Evolutionary conservation across 1,284 basidiomycete genomes (phyloP).

Genomic region (Ganoderma multipileum): DNA sequence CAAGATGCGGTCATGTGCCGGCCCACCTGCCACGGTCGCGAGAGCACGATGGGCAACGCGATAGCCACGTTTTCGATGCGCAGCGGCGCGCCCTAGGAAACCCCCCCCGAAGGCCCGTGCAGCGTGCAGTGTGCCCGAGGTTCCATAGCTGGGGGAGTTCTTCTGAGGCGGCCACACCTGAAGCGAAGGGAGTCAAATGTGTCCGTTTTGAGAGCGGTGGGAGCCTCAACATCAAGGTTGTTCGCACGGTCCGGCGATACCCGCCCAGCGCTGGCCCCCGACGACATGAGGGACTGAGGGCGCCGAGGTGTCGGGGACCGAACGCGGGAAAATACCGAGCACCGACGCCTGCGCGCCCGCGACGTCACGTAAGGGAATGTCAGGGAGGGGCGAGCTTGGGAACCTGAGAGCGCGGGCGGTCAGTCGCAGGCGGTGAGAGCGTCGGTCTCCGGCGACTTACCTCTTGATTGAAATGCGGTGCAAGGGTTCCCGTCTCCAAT

Average conservation of each 20-base stretch:
- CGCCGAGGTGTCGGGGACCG: background rate
- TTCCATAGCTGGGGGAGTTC: background rate
- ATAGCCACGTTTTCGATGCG: conserved; percentile 3
- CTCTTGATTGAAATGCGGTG: conserved; percentile 12
- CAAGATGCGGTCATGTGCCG: conserved; percentile 3
- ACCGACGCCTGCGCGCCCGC: background rate
- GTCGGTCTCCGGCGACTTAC: conserved; percentile 4
- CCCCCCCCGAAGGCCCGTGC: background rate
- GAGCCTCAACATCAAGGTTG: background rate
- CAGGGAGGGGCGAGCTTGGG: background rate
- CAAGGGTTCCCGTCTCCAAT: conserved; percentile 4
- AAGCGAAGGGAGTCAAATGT: background rate
- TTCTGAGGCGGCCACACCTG: background rate
- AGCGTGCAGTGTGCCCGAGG: background rate
- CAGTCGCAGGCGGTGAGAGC: background rate
- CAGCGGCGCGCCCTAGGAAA: conserved; percentile 1
- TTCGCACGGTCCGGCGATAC: conserved; percentile 1
- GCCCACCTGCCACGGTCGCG: background rate
- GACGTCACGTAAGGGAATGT: background rate
- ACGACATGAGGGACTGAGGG: background rate
- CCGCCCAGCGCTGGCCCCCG: background rate
- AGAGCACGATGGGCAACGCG: conserved; percentile 6
- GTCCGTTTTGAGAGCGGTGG: background rate
- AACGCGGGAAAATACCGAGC: background rate
- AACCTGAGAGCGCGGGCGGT: background rate